phyloP scores from a whole-genome alignment of 306 rosid genomes.

The Quercus glauca region DNA sequence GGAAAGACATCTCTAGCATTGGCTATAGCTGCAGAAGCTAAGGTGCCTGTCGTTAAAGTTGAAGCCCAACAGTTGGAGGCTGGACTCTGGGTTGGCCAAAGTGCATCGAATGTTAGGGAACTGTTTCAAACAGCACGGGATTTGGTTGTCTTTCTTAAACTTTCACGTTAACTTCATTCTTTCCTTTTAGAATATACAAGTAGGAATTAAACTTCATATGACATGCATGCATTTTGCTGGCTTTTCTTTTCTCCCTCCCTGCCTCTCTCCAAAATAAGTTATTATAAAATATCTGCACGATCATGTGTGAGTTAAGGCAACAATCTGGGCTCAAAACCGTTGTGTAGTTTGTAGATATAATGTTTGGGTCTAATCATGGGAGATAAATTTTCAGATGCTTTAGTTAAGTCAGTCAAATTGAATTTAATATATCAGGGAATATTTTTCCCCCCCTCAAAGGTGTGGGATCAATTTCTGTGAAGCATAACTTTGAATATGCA shows the following conservation, averaged over 20 bases:
- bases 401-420: background rate
- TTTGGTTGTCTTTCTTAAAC: conserved; percentile 64
- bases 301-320: background rate
- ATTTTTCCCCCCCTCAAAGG: background rate
- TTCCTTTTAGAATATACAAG: conserved; percentile 9
- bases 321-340: background rate
- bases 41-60: conserved; percentile 88
- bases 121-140: conserved; percentile 97
- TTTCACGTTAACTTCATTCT: conserved; percentile 14
- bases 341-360: conserved; percentile 2
- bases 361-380: conserved; percentile 12
- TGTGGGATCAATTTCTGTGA: background rate
- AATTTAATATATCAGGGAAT: background rate
- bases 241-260: background rate
- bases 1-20: conserved; percentile 96
- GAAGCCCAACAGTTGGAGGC: conserved; percentile 92
- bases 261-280: background rate
- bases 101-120: conserved; percentile 97
- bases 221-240: background rate
- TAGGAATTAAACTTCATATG: conserved; percentile 1
- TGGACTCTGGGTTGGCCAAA: conserved; percentile 99
- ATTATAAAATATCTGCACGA: background rate
- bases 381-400: background rate
- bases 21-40: conserved; percentile 98
- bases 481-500: background rate